Conservation (phyloP, 768 basidiomycete genomes). For the Amanita fuliginea region DNA sequence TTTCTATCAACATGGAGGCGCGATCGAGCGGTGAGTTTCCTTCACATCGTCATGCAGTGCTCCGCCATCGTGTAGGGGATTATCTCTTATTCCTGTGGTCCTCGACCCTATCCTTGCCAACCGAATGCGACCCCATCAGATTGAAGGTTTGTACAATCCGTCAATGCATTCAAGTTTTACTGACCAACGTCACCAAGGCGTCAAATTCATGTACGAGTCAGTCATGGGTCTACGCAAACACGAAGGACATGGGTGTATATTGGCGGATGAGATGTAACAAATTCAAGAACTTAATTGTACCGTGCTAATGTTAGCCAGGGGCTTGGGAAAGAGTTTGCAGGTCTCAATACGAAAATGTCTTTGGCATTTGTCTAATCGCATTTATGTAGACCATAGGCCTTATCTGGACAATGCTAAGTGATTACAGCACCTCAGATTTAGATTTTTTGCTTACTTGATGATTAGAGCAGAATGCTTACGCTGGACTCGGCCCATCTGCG, state of each 20-base stretch:
- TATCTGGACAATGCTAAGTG: constrained; percentile 87
- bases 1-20: constrained; percentile 48
- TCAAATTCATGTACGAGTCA: constrained; percentile 89
- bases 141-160: constrained; percentile 45
- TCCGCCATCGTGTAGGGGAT: constrained; percentile 29
- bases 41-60: constrained; percentile 1
- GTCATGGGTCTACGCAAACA: constrained; percentile 91
- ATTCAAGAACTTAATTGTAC: constrained; percentile 6
- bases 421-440: constrained; percentile 7
- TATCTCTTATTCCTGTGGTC: constrained; percentile 70
- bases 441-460: not conserved
- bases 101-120: constrained; percentile 77
- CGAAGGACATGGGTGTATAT: constrained; percentile 88
- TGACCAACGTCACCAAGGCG: constrained; percentile 28
- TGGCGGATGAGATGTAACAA: constrained; percentile 89
- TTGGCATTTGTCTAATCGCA: not conserved
- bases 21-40: constrained; percentile 54
- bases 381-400: constrained; percentile 71
- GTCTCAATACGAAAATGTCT: constrained; percentile 17
- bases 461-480: constrained; percentile 78
- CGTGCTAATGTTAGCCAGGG: constrained; percentile 35
- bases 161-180: constrained; percentile 1
- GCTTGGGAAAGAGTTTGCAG: constrained; percentile 93
- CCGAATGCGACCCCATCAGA: constrained; percentile 79
- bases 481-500: constrained; percentile 38